These are phyloP conservation scores for Phyllosticta paracitricarpa DNA, from an alignment of 2,329 filamentous ascomycete species.

Conservation along the genomic window DNA sequence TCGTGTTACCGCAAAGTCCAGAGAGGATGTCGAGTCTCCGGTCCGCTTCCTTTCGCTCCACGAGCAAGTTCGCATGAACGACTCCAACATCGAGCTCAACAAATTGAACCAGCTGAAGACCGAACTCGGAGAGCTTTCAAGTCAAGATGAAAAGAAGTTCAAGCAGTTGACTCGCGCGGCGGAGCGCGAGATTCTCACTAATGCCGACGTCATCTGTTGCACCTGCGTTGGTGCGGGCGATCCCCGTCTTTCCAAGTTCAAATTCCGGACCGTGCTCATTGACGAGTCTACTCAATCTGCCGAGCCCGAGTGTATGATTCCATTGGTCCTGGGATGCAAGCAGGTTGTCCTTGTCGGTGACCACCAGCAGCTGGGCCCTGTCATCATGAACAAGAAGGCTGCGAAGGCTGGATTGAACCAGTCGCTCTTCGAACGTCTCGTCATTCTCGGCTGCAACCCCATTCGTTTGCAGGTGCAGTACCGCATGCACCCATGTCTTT, in stretches of 20 bases:
- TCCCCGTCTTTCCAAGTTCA: slow-evolving; percentile 89
- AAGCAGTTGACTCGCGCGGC: slow-evolving; percentile 90
- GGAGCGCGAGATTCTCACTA: slow-evolving; percentile 87
- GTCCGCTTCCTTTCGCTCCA: slow-evolving; percentile 93
- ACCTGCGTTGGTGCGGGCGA: slow-evolving; percentile 97
- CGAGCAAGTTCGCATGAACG: slow-evolving; percentile 94
- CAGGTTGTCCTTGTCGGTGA: slow-evolving; percentile 98
- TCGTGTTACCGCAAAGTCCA: slow-evolving; percentile 94
- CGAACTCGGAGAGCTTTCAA: slow-evolving; percentile 83
- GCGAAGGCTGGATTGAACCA: slow-evolving; percentile 96
- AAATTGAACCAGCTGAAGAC: slow-evolving; percentile 90
- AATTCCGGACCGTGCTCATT: slow-evolving; percentile 95
- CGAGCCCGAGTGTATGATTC: slow-evolving; percentile 98
- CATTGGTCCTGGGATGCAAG: slow-evolving; percentile 91
- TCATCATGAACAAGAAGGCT: slow-evolving; percentile 99
- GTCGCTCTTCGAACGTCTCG: slow-evolving; percentile 93
- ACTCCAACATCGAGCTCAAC: slow-evolving; percentile 85
- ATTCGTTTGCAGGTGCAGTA: slow-evolving; percentile 96
- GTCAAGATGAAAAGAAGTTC: slow-evolving; percentile 96
- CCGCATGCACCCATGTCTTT: slow-evolving; percentile 96
- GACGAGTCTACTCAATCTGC: slow-evolving; percentile 98
- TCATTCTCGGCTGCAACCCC: slow-evolving; percentile 80
- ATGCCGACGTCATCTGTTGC: slow-evolving; percentile 96
- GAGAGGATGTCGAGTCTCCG: slow-evolving; percentile 97
- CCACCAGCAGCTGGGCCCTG: slow-evolving; percentile 93